Evolutionary conservation across 306 rosid genomes (phyloP), one percentile per base, ranked within the genome.

Genomic region (Fagus sylvatica): DNA sequence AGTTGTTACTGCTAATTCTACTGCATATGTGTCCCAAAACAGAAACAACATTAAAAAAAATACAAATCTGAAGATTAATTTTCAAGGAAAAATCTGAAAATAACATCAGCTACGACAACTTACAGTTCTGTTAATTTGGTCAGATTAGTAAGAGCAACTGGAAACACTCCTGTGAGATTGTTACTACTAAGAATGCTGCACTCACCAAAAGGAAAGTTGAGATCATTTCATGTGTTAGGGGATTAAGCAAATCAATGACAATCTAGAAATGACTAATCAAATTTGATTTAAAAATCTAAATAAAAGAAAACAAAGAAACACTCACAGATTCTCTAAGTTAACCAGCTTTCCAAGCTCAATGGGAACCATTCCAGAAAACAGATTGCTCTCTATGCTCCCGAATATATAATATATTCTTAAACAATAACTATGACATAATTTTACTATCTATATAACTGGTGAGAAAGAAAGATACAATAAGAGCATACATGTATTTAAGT

Each of bases 1-100:
- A 83, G 78, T 79, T 71, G 54, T 83, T 83, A 34, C 86, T 75
- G 17, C 86, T 78, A 42, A 83, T 71, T 34, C 4, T 8, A 11
- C 86, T 83, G 80, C 19, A 69, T 16, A 48, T 32, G 51, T 42
- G 48, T 42, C 48, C 19, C 40, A 74, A 48, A 7, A 43, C 9
- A 1, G 5, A 39, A 69, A n/a, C 54, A 43, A 65, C 8, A 36
- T 22, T 36, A 17, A 37, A 2, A 6, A 4, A 68, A 51, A 68
- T 17, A 68, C 5, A 39, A 33, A 16, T 28, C 5, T 30, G 28
- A 70, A 41, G 43, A 0, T 41, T 6, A 17, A 32, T 9, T 59
- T 56, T 22, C 28, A 10, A 65, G 19, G 2, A 65, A 64, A 12
- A n/a, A 37, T 12, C 7, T 41, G 8, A 8, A 2, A 34, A 8